Base-by-base conservation (phyloP, 1,139 yeast species). In the Scheffersomyces quercinus region DNA sequence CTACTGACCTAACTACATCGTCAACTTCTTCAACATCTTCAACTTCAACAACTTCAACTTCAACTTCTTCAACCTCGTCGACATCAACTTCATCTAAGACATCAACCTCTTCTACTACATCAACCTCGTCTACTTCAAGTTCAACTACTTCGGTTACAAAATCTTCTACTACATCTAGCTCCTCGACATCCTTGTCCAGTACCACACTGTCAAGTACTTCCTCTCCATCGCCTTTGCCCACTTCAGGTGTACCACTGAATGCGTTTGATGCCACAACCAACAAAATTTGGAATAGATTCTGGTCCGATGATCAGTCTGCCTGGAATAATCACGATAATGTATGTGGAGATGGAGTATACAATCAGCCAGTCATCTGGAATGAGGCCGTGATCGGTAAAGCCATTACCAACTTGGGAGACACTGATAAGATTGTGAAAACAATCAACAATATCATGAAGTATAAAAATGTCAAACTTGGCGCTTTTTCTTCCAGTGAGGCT, bases 401-500 rank as follows among this genome's bases (percentile, higher is more conserved):
- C 16, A 33, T 45, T 10, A 37, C 39, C 8, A 31, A 44, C 14
- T 29, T 40, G 3, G 41, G 42, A 9, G 42, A 46, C 15, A 16
- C 12, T 3, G 14, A 15, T 20, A 42, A 44, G n/a, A 40, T 43
- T 7, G 20, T 28, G 8, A 26, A 42, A n/a, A 43, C 44, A 3
- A 24, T 45, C 13, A 9, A 33, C 2, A 40, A 43, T 10, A 35
- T 52, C 15, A 11, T 24, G 7, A 33, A 39, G 8, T 49, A 54
- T 42, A 44, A 48, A 35, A 53, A 50, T 36, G 8, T 41, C 3
- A 26, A 40, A 3, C 13, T 39, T 6, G 66, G 63, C 4, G 73
- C 64, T 2, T 69, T 52, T 43, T 61, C 68, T n/a, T 68, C 74
- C 1, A 49, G 64, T n/a, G 64, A 62, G 6, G 66, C 60, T 3